Conservation (phyloP, 306 rosid genomes). For the Lupinus albus region DNA sequence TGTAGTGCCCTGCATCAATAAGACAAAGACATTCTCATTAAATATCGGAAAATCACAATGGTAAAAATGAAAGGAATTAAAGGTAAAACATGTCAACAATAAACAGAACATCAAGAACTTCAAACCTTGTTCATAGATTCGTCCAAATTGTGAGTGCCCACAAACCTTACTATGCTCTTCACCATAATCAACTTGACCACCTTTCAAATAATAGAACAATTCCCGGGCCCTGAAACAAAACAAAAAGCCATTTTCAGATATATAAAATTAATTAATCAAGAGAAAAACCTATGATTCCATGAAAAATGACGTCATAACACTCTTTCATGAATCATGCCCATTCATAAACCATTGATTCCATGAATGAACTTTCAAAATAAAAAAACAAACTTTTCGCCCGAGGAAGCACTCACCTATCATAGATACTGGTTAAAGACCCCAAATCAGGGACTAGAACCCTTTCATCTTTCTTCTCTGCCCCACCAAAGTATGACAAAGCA, state of each 20-base stretch:
- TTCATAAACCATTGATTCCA: not conserved
- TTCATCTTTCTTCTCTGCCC: slow-evolving; percentile 96
- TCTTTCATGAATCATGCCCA: too few species aligned
- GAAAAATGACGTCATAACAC: too few species aligned
- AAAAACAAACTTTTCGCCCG: not conserved
- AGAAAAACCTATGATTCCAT: not conserved
- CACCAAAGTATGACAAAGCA: slow-evolving; percentile 82
- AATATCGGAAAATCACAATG: slow-evolving; percentile 3
- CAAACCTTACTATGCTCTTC: slow-evolving; percentile 89
- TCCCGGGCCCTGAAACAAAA: slow-evolving; percentile 74
- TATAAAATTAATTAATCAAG: not conserved
- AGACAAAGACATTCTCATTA: slow-evolving; percentile 29
- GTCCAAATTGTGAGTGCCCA: slow-evolving; percentile 85
- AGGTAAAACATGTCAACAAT: not conserved
- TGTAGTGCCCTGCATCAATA: slow-evolving; percentile 74
- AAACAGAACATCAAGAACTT: slow-evolving; percentile 35
- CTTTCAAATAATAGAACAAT: slow-evolving; percentile 93
- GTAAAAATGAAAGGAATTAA: not conserved
- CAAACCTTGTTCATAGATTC: slow-evolving; percentile 75
- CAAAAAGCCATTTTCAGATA: slow-evolving; percentile 5
- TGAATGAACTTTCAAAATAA: not conserved
- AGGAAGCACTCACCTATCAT: slow-evolving; percentile 66
- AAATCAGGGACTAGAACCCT: slow-evolving; percentile 98
- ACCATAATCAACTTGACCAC: slow-evolving; percentile 93
- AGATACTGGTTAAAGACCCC: slow-evolving; percentile 88